Percentiles rank a stretch among this genome's conserved stretches.
These are phyloP conservation scores for Spergularia bocconei DNA, from an alignment of 148 eudicot species.

Conservation along the genomic window DNA sequence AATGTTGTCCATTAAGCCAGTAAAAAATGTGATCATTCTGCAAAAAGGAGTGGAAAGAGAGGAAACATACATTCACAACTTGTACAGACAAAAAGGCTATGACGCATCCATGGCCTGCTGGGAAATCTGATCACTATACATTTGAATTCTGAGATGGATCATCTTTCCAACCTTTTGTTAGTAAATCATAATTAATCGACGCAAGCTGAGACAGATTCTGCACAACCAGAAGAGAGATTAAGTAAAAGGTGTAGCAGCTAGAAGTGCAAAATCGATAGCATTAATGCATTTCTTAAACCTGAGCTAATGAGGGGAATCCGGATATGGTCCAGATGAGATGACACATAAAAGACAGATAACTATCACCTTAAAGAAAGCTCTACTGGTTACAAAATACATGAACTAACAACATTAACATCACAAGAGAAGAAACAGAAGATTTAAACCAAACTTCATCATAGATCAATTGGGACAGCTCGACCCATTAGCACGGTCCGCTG, in stretches of 20 bases:
- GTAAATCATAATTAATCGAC: constrained; percentile 78
- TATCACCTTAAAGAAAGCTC: too few relatives aligned
- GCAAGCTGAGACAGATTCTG: constrained; percentile 99
- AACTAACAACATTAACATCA: too few relatives aligned
- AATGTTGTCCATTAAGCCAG: constrained; percentile 12
- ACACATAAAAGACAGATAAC: too few relatives aligned
- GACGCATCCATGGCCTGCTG: neutral
- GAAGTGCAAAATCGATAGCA: neutral
- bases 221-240: neutral
- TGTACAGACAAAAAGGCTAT: constrained; percentile 30
- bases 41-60: neutral
- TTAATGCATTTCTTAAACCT: neutral
- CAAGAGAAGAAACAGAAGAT: too few relatives aligned
- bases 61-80: constrained; percentile 51
- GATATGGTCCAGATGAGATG: too few relatives aligned
- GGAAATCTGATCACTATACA: constrained; percentile 19
- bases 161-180: constrained; percentile 85
- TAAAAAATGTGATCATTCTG: neutral
- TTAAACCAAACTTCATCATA: neutral
- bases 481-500: neutral
- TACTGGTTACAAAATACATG: too few relatives aligned
- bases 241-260: neutral
- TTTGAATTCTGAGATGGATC: constrained; percentile 57
- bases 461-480: neutral
- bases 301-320: neutral